phyloP scores from a whole-genome alignment of 2,329 filamentous ascomycete species.

The Ceratocystis huliohia region DNA sequence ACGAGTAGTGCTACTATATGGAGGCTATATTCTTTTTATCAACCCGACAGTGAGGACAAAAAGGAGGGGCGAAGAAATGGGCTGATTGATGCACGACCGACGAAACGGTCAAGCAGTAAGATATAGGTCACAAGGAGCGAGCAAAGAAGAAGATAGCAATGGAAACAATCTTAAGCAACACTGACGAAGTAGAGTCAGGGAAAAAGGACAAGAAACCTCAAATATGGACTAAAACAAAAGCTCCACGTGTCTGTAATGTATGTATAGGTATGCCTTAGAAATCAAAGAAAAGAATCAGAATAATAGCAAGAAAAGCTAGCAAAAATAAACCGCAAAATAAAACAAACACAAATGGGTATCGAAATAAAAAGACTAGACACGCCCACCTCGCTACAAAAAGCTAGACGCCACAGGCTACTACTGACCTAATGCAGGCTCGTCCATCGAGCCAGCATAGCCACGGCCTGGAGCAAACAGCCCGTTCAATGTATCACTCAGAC shows the following conservation, averaged over 20 bases:
- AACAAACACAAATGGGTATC: conserved; percentile 10
- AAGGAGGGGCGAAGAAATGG: neutral
- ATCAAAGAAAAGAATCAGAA: neutral
- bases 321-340: conserved; percentile 9
- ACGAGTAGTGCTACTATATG: neutral
- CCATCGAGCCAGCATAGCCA: neutral
- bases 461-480: conserved; percentile 28
- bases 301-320: conserved; percentile 5
- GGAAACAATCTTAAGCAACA: conserved; percentile 6
- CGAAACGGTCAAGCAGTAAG: neutral
- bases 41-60: neutral
- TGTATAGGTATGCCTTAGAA: neutral
- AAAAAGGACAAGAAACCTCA: neutral
- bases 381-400: neutral
- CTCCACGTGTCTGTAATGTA: neutral
- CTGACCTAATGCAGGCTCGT: neutral
- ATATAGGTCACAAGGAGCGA: conserved; percentile 1
- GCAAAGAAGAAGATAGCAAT: neutral
- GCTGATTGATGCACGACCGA: neutral
- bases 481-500: conserved; percentile 33
- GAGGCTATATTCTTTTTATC: too few relatives aligned
- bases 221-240: neutral
- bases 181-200: too few relatives aligned
- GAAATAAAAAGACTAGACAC: conserved; percentile 1
- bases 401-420: neutral